Evolutionary conservation across 768 basidiomycete species (phyloP), one percentile per base, ranked within the genome.

Genomic region (Trametes villosa): DNA sequence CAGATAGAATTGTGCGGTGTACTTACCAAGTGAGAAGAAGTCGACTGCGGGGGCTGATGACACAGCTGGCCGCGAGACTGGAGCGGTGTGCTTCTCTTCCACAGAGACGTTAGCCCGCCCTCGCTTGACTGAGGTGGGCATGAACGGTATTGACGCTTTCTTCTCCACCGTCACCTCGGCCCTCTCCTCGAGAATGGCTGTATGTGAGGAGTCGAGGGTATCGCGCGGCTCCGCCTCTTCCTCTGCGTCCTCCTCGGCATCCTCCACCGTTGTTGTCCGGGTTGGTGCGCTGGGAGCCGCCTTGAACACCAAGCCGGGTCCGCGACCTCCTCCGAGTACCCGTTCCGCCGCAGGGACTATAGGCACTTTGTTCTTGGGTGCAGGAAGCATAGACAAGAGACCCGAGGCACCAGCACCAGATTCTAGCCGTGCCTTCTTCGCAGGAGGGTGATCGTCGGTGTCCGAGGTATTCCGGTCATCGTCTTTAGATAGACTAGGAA

Each of bases 361-460:
- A 11, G 83, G 78, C 24, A 74, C 68, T 55, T 78, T 76, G 70
- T 83, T 82, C 73, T 87, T 91, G 6, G 91, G 91, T 0, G 86
- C 82, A 33, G 91, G 91, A 12, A 93, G 78, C 86, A 92, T 91
- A 9, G 82, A 81, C 31, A 92, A 67, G 48, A 93, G 70, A 2
- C 85, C 82, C 0, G 91, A 92, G 13, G 71, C 70, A 11, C 89
- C 89, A 27, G 84, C 84, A 9, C 86, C 70, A 22, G 80, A 60
- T 33, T 80, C 78, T 38, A 83, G 63, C 26, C 83, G 79, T 18
- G 79, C 76, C 59, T 81, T 87, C 74, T 91, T 92, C 38, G 85
- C 77, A 2, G 82, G 77, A 38, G 85, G 88, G 6, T 49, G 66
- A 12, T 65, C 77, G 65, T 71, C 65, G 26, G 31, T 18, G 69